phyloP scores from a whole-genome alignment of 768 basidiomycete species.

The Tylopilus cervinicoccineus region DNA sequence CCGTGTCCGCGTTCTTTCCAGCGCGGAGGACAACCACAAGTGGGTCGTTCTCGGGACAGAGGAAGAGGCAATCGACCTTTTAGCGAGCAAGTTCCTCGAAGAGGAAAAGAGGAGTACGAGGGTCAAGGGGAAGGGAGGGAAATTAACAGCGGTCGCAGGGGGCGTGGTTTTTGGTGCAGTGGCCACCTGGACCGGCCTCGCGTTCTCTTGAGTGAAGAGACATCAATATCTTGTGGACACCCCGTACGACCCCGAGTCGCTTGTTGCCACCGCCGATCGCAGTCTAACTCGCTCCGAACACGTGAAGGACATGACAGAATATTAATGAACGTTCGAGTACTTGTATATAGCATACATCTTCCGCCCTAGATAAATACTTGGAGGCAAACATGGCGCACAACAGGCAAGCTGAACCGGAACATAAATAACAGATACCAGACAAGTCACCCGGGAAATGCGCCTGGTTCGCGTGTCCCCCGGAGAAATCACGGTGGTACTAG shows the following conservation, averaged over 20 bases:
- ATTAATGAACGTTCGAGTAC: constrained; percentile 1
- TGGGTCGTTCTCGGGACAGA: constrained; percentile 54
- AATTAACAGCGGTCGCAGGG: constrained; percentile 47
- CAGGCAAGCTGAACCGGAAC: background rate
- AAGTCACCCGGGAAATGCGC: background rate
- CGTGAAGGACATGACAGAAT: background rate
- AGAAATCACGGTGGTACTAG: background rate
- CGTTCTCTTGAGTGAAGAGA: constrained; percentile 37
- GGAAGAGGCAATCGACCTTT: constrained; percentile 38
- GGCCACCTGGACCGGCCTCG: constrained; percentile 56
- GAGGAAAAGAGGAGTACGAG: constrained; percentile 25
- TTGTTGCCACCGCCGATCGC: constrained; percentile 1
- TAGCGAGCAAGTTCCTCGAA: constrained; percentile 27
- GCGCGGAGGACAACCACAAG: constrained; percentile 30
- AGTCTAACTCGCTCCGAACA: background rate
- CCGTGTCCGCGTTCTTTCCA: constrained; percentile 37
- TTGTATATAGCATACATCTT: background rate
- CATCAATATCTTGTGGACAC: too few species aligned
- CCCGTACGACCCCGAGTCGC: too few species aligned
- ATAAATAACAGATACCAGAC: background rate
- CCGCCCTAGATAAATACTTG: background rate
- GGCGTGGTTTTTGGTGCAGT: constrained; percentile 60
- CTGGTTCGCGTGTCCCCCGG: constrained; percentile 4
- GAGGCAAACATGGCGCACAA: background rate
- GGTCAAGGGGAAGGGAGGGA: constrained; percentile 17